Evolutionary conservation across 441 rosid species (phyloP).

Genomic region (Capsella rubella): DNA sequence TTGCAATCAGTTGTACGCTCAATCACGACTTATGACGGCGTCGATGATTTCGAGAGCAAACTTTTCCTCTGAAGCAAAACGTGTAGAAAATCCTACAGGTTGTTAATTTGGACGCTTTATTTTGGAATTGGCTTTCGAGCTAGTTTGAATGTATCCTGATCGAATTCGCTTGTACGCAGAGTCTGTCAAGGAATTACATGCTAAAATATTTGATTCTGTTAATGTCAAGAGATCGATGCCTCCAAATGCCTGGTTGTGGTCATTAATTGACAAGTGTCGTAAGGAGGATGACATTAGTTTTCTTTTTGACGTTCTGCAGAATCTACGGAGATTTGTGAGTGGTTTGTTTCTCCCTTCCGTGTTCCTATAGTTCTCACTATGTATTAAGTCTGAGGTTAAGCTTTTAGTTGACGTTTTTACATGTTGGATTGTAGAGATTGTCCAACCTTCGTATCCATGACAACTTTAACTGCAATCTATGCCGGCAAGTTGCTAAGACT

Average conservation of each 20-base stretch:
- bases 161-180: conserved; percentile 49
- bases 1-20: conserved; percentile 40
- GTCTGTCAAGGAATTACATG: conserved; percentile 74
- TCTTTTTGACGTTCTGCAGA: conserved; percentile 65
- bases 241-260: conserved; percentile 88
- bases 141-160: conserved; percentile 22
- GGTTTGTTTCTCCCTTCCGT: background rate
- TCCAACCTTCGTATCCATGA: conserved; percentile 79
- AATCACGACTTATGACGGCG: background rate
- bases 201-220: conserved; percentile 67
- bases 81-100: conserved; percentile 65
- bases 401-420: background rate
- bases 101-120: background rate
- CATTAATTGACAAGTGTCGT: conserved; percentile 72
- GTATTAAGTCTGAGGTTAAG: background rate
- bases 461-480: conserved; percentile 74
- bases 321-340: conserved; percentile 85
- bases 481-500: conserved; percentile 75
- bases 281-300: conserved; percentile 68
- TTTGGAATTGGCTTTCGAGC: background rate
- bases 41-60: conserved; percentile 43
- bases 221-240: conserved; percentile 70
- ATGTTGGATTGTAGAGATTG: conserved; percentile 60
- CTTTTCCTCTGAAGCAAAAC: conserved; percentile 57
- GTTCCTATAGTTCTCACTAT: background rate